A percentile compares a stretch with the other conserved stretches of the same genome.
Conservation (phyloP, 2,329 filamentous ascomycete genomes). For the Exophiala calicioides region DNA sequence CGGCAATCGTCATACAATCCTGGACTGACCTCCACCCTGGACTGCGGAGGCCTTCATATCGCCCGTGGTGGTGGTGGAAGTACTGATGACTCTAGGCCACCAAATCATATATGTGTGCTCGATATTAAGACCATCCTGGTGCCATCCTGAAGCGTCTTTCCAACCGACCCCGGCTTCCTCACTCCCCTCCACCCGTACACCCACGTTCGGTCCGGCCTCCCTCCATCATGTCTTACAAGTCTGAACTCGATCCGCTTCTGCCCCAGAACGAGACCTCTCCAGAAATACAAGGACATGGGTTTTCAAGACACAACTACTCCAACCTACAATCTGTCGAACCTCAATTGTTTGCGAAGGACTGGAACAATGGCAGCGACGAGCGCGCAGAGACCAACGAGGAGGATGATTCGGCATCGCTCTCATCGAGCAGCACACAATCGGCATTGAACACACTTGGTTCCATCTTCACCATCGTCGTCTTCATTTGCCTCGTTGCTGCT, state of each 20-base stretch:
- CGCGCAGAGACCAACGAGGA: no score
- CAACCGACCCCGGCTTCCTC: no score
- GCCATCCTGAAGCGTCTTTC: no score
- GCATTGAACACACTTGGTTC: conserved; percentile 19
- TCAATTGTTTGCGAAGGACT: conserved; percentile 2
- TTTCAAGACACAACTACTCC: conserved; percentile 11
- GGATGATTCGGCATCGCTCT: conserved; percentile 14
- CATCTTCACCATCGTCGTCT: conserved; percentile 28
- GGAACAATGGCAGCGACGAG: conserved; percentile 11
- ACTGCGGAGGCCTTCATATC: no score
- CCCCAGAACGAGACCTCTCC: conserved; percentile 31
- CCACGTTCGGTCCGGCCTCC: background rate
- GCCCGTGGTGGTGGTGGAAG: no score
- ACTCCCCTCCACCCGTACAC: background rate
- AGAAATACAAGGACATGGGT: conserved; percentile 30
- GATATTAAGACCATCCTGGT: no score
- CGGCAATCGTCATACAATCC: no score
- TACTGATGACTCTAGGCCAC: no score
- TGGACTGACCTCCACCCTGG: no score
- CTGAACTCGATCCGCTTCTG: conserved; percentile 32
- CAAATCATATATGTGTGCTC: no score
- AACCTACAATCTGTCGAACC: conserved; percentile 8
- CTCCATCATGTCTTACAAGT: conserved; percentile 11
- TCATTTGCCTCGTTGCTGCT: conserved; percentile 25
- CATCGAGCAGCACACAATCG: conserved; percentile 16